phyloP scores from a whole-genome alignment of 1,284 basidiomycete genomes.

The Heterobasidion irregulare region DNA sequence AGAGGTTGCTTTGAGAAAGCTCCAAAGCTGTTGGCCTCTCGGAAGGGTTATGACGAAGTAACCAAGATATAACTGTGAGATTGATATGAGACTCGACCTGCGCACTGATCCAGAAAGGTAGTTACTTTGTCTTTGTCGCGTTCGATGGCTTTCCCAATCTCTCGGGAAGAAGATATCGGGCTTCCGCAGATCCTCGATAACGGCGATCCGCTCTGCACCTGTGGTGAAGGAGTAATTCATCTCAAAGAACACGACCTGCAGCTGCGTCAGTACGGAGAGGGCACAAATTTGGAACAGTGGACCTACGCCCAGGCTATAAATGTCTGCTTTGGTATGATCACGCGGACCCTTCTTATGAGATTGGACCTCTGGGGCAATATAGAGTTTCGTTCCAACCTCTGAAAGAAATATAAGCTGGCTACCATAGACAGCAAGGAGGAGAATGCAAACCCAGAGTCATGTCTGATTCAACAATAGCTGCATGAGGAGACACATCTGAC shows the following conservation, averaged over 20 bases:
- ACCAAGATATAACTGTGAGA: constrained; percentile 62
- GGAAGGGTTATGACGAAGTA: constrained; percentile 82
- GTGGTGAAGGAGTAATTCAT: constrained; percentile 93
- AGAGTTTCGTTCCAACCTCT: constrained; percentile 90
- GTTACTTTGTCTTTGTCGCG: constrained; percentile 62
- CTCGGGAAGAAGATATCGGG: constrained; percentile 69
- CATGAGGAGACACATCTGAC: constrained; percentile 45
- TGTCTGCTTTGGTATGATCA: constrained; percentile 83
- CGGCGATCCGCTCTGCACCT: constrained; percentile 77
- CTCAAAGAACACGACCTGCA: constrained; percentile 92
- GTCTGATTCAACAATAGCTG: constrained; percentile 43
- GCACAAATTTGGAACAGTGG: background rate
- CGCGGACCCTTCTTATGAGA: constrained; percentile 55
- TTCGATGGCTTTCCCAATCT: constrained; percentile 62
- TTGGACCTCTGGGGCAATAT: constrained; percentile 87
- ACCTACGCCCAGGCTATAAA: constrained; percentile 87
- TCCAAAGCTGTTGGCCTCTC: constrained; percentile 80
- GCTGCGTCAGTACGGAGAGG: background rate
- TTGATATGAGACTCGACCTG: too few species aligned
- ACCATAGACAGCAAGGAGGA: background rate
- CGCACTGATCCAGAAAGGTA: too few species aligned
- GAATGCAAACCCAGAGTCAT: constrained; percentile 60
- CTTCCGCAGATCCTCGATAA: constrained; percentile 73
- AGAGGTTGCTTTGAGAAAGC: constrained; percentile 71
- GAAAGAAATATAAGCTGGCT: constrained; percentile 6